A percentile compares a stretch with the other conserved stretches of the same genome.
Evolutionary conservation across 345 rosid species (phyloP).

Genomic region (Pelargonium nanum): DNA sequence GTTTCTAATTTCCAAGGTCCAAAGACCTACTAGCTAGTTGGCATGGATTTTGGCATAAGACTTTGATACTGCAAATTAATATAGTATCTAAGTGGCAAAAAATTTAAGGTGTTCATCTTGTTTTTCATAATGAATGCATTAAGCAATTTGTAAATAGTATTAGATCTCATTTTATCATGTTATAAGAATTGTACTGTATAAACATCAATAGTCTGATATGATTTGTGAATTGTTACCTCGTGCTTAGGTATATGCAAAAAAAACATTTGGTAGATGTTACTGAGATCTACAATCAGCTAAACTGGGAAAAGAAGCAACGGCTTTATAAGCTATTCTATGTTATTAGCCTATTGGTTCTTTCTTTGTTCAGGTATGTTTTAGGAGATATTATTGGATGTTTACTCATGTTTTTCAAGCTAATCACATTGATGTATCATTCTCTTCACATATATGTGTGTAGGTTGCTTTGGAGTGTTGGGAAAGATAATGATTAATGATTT

Average conservation of each 20-base stretch:
- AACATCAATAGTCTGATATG: not conserved
- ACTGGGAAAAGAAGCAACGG: slow-evolving; percentile 42
- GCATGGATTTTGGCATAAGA: too few relatives aligned
- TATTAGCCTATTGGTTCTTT: slow-evolving; percentile 22
- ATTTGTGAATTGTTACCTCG: not conserved
- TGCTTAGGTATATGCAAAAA: slow-evolving; percentile 25
- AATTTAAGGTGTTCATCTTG: too few relatives aligned
- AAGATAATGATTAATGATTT: not conserved
- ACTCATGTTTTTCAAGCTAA: not conserved
- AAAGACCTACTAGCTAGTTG: too few relatives aligned
- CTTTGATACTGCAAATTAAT: too few relatives aligned
- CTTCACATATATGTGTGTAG: not conserved
- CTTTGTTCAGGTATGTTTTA: slow-evolving; percentile 32
- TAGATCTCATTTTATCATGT: not conserved
- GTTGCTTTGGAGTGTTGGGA: not conserved
- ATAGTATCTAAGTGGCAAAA: too few relatives aligned
- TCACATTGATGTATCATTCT: not conserved
- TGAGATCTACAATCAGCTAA: slow-evolving; percentile 41
- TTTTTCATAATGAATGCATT: too few relatives aligned
- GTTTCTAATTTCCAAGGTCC: too few relatives aligned
- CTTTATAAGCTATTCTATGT: slow-evolving; percentile 40
- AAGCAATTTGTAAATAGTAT: too few relatives aligned
- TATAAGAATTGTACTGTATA: not conserved
- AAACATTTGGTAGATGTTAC: slow-evolving; percentile 41
- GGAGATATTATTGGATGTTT: not conserved